Evolutionary conservation across 495 filamentous ascomycete species (phyloP).

Genomic region (Tuber calosporum): DNA sequence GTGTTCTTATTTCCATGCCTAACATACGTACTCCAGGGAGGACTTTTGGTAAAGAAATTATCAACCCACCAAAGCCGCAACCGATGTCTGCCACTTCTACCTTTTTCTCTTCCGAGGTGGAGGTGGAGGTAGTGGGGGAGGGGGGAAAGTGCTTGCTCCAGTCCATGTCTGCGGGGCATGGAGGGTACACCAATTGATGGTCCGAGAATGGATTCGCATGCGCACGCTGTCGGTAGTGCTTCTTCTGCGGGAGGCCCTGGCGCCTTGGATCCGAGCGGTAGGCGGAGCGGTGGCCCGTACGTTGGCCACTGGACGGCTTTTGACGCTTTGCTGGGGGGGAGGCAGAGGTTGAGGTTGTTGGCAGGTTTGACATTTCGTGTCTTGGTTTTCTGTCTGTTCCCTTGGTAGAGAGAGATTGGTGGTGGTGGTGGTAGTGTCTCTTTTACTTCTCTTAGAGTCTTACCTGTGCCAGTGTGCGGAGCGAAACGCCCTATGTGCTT

Average conservation of each 20-base stretch:
- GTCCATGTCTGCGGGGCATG: slow-evolving; percentile 74
- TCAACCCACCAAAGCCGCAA: slow-evolving; percentile 87
- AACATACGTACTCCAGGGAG: slow-evolving; percentile 77
- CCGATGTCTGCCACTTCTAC: slow-evolving; percentile 96
- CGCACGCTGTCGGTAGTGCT: slow-evolving; percentile 89
- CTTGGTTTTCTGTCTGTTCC: background rate
- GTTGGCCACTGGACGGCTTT: slow-evolving; percentile 27
- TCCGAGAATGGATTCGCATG: slow-evolving; percentile 98
- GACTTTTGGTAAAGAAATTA: slow-evolving; percentile 73
- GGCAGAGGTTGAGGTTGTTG: slow-evolving; percentile 16
- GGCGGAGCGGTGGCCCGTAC: slow-evolving; percentile 35
- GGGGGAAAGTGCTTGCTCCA: slow-evolving; percentile 82
- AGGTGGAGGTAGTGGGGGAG: slow-evolving; percentile 53
- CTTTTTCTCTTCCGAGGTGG: slow-evolving; percentile 47
- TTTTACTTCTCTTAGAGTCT: background rate
- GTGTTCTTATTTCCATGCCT: slow-evolving; percentile 83
- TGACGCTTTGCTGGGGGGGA: slow-evolving; percentile 34
- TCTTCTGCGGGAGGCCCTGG: slow-evolving; percentile 70
- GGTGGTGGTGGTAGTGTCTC: background rate
- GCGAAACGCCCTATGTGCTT: background rate
- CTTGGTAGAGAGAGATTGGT: background rate
- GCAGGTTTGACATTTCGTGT: background rate
- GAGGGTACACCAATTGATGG: slow-evolving; percentile 77
- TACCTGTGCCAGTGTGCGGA: too few relatives aligned
- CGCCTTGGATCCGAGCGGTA: slow-evolving; percentile 32